phyloP scores from a whole-genome alignment of 2,329 filamentous ascomycete species.

The Leptographium radiaticola region DNA sequence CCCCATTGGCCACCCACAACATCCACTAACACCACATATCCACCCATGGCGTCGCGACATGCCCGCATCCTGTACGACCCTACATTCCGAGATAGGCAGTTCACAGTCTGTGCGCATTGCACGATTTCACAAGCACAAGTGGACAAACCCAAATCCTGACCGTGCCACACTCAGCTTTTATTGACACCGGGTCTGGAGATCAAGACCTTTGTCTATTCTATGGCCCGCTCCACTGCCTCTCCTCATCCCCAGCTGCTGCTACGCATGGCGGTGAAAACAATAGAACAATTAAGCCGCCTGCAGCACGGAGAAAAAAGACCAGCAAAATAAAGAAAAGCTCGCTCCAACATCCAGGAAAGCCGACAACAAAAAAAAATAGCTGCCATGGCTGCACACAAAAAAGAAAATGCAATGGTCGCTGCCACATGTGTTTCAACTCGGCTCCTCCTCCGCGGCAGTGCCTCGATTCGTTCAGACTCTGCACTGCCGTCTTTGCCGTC shows the following conservation, averaged over 20 bases:
- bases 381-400: slow-evolving; percentile 18
- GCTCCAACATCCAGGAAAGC: slow-evolving; percentile 5
- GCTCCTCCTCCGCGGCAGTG: background rate
- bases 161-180: too few species aligned
- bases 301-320: slow-evolving; percentile 9
- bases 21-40: background rate
- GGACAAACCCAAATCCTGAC: too few species aligned
- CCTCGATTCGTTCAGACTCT: background rate
- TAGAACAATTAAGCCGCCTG: slow-evolving; percentile 11
- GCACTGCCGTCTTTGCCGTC: background rate
- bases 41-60: background rate
- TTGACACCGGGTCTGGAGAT: too few species aligned
- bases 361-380: slow-evolving; percentile 21
- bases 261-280: slow-evolving; percentile 5
- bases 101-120: too few species aligned
- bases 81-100: too few species aligned
- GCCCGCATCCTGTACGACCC: too few species aligned
- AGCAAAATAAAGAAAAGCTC: background rate
- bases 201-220: background rate
- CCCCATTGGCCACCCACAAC: background rate
- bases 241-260: slow-evolving; percentile 9
- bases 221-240: background rate
- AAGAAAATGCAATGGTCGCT: slow-evolving; percentile 13
- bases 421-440: background rate
- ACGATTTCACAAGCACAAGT: too few species aligned